Base-by-base conservation (phyloP, 768 basidiomycete species). In the Psilocybe cubensis region DNA sequence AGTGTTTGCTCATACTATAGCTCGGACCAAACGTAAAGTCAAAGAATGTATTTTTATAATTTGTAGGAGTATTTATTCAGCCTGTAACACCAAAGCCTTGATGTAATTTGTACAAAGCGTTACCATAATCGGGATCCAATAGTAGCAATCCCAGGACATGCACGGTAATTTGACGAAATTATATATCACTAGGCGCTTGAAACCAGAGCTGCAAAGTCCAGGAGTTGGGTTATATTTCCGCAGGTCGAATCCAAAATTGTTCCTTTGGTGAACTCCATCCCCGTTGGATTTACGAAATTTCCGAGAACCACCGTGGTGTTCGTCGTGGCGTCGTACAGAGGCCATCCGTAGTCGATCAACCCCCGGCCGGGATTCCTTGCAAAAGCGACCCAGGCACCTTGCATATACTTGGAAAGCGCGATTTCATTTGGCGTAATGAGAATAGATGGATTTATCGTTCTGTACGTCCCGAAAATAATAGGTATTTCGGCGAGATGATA, bases 321-420 rank as follows among this genome's bases (percentile, higher is more conserved):
- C 5, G 57, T 50, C 11, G 52, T 43, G 1, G 62, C 60, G 35
- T 54, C 56, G 27, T 61, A 57, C 40, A 53, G 46, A 12, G 63
- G 65, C 65, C 63, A 62, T 6, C 60, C 61, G 9, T 60, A 54
- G 7, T 60, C 46, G 17, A 56, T 4, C 50, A 76, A 57, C 2
- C 74, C 76, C 11, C 66, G 18, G 1, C 49, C 23, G 17, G 77
- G 74, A 59, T 78, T 67, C 17, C 72, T 68, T 10, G 77, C 76
- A 52, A 79, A 79, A 6, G 74, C 68, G 1, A 77, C 74, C 77
- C 78, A 79, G 0, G 74, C 76, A 4, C 63, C 60, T 55, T 78
- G 76, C 2, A 76, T 53, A 54, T 71, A 74, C 45, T 58, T 66
- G 1, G 76, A 71, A 27, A 78, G 64, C 23, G 65, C 61, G n/a